Evolutionary conservation across 2,329 filamentous ascomycete genomes (phyloP).

Genomic region (Penicillium sp.): DNA sequence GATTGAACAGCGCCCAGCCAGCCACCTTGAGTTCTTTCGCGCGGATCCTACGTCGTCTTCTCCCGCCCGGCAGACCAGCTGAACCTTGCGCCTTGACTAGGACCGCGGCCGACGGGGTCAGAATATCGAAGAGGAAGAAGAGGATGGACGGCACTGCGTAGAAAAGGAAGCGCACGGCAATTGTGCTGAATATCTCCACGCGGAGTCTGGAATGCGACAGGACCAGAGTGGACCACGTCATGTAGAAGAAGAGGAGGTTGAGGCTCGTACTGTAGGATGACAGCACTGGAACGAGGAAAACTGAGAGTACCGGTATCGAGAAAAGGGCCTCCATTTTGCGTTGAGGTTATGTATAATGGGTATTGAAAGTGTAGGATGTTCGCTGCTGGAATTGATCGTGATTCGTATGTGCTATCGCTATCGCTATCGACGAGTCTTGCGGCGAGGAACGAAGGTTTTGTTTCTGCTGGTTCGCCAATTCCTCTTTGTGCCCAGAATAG

Average conservation of each 20-base stretch:
- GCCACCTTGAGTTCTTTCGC: conserved; percentile 49
- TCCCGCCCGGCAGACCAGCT: conserved; percentile 46
- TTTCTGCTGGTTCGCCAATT: background rate
- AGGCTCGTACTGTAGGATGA: conserved; percentile 72
- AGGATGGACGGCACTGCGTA: conserved; percentile 69
- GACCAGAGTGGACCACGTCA: conserved; percentile 83
- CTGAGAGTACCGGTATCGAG: conserved; percentile 29
- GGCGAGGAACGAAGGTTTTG: conserved; percentile 2
- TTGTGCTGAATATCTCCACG: conserved; percentile 69
- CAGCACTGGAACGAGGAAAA: conserved; percentile 36
- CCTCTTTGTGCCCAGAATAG: conserved; percentile 2
- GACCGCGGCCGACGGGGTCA: conserved; percentile 65
- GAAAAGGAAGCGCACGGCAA: conserved; percentile 64
- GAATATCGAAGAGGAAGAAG: conserved; percentile 69
- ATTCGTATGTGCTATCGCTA: background rate
- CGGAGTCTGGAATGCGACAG: conserved; percentile 70
- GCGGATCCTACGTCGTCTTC: conserved; percentile 38
- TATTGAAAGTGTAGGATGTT: background rate
- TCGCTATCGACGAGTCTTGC: conserved; percentile 2
- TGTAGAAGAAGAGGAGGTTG: conserved; percentile 83
- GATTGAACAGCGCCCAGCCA: conserved; percentile 54
- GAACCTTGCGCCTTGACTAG: conserved; percentile 65
- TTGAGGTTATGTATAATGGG: background rate
- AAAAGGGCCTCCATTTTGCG: conserved; percentile 52
- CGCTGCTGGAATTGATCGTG: background rate